These are phyloP conservation scores for Papiliotrema fonsecae DNA, from an alignment of 1,284 basidiomycete genomes.

Conservation along the genomic window DNA sequence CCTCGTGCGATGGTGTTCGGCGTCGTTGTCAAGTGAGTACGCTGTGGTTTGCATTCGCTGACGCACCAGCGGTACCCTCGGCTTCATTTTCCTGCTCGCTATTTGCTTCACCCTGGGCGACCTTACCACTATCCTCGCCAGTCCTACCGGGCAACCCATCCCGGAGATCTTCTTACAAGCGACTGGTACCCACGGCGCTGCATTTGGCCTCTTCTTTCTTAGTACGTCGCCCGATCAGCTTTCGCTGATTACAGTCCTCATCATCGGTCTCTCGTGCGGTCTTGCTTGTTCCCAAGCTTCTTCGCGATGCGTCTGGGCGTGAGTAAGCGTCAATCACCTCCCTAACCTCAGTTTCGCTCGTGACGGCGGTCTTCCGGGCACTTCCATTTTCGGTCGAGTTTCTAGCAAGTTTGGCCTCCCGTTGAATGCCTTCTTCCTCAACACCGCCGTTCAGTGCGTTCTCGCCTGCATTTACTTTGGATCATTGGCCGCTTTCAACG, in stretches of 20 bases:
- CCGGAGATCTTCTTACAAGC: conserved; percentile 48
- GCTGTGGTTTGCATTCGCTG: neutral
- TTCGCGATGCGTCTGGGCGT: conserved; percentile 38
- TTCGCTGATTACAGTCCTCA: conserved; percentile 28
- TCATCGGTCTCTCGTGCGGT: conserved; percentile 48
- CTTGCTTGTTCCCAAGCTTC: conserved; percentile 42
- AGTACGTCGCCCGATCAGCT: conserved; percentile 6
- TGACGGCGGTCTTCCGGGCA: conserved; percentile 49
- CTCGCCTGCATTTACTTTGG: conserved; percentile 48
- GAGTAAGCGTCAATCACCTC: conserved; percentile 4
- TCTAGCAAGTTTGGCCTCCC: conserved; percentile 46
- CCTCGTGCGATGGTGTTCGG: conserved; percentile 41
- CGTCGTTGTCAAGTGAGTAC: conserved; percentile 24
- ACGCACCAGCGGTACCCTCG: conserved; percentile 23
- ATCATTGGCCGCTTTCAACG: conserved; percentile 42
- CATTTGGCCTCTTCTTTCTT: conserved; percentile 47
- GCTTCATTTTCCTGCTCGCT: conserved; percentile 44
- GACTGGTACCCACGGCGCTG: conserved; percentile 44
- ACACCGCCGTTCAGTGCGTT: conserved; percentile 43
- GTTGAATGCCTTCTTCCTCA: conserved; percentile 47
- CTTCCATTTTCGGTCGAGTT: conserved; percentile 40
- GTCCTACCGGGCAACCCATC: conserved; percentile 47
- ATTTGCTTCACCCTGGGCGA: conserved; percentile 50
- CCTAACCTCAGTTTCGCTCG: conserved; percentile 44
- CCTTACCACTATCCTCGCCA: conserved; percentile 38